phyloP scores from a whole-genome alignment of 2,329 filamentous ascomycete species.

The Alternaria hordeiaustralica region DNA sequence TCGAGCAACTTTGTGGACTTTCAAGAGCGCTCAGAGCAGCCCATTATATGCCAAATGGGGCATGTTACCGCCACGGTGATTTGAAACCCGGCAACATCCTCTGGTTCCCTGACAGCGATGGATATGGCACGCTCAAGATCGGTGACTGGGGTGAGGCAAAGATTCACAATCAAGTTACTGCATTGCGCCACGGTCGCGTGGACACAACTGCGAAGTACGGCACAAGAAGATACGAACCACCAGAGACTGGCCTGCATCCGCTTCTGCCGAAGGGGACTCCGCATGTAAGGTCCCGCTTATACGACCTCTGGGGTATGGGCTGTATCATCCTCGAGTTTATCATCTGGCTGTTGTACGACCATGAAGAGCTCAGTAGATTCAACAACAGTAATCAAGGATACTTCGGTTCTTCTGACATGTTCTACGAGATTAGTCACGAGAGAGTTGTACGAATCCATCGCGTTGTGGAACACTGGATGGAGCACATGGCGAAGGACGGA shows the following conservation, averaged over 20 bases:
- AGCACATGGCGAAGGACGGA: constrained; percentile 5
- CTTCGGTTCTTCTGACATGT: not conserved
- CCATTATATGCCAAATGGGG: constrained; percentile 9
- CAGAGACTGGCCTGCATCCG: not conserved
- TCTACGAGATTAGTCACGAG: not conserved
- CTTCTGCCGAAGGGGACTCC: not conserved
- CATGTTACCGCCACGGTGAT: constrained; percentile 36
- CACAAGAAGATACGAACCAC: constrained; percentile 23
- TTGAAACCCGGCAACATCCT: constrained; percentile 51
- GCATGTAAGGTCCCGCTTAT: constrained; percentile 18
- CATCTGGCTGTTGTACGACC: constrained; percentile 28
- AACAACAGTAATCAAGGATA: not conserved
- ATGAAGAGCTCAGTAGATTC: not conserved
- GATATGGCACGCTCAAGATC: constrained; percentile 22
- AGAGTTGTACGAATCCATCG: not conserved
- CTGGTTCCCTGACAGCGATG: constrained; percentile 18
- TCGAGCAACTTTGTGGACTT: constrained; percentile 21
- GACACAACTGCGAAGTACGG: constrained; percentile 12
- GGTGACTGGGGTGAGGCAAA: constrained; percentile 24
- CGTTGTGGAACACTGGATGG: constrained; percentile 4
- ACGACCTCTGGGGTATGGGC: constrained; percentile 34
- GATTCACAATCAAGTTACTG: not conserved
- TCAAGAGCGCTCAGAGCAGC: constrained; percentile 25
- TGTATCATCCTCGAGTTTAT: constrained; percentile 31
- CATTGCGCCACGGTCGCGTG: not conserved